A percentile compares a stretch with the other conserved stretches of the same genome.
Evolutionary conservation across 2,329 filamentous ascomycete species (phyloP).

Genomic region (Colletotrichum cordylinicola): DNA sequence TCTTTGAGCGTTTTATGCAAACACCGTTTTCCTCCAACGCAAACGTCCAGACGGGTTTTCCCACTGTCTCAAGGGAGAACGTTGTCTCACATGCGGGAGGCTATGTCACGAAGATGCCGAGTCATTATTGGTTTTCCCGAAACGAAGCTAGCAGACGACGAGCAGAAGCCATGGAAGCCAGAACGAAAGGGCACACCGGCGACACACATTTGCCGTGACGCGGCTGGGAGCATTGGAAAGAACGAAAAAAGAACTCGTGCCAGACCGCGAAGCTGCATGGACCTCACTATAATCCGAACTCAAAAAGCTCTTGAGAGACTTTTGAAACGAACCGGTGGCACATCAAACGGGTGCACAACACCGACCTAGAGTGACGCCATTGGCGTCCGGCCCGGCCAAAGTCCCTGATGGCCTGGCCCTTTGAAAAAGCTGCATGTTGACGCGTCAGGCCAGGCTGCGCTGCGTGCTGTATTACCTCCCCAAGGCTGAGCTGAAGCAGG

Average conservation of each 20-base stretch:
- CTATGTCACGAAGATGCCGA: neutral
- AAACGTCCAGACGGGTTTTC: neutral
- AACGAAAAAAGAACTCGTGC: neutral
- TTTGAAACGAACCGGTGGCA: constrained; percentile 9
- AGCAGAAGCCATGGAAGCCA: neutral
- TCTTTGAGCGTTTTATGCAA: neutral
- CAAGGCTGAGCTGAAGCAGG: neutral
- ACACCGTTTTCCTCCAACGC: neutral
- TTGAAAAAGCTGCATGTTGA: neutral
- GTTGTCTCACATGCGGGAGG: neutral
- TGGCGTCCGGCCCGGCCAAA: neutral
- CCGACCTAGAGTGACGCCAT: neutral
- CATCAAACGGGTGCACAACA: neutral
- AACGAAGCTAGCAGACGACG: neutral
- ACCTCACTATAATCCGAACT: neutral
- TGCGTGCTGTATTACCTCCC: neutral
- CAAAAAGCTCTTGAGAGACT: neutral
- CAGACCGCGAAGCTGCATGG: neutral
- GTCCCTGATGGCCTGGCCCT: neutral
- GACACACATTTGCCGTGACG: neutral
- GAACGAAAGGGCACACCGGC: neutral
- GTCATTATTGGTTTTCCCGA: neutral
- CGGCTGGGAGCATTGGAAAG: neutral
- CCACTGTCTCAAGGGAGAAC: neutral
- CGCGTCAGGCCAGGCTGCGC: neutral